Evolutionary conservation across 768 basidiomycete genomes (phyloP).

Genomic region (Termitomyces sp.): DNA sequence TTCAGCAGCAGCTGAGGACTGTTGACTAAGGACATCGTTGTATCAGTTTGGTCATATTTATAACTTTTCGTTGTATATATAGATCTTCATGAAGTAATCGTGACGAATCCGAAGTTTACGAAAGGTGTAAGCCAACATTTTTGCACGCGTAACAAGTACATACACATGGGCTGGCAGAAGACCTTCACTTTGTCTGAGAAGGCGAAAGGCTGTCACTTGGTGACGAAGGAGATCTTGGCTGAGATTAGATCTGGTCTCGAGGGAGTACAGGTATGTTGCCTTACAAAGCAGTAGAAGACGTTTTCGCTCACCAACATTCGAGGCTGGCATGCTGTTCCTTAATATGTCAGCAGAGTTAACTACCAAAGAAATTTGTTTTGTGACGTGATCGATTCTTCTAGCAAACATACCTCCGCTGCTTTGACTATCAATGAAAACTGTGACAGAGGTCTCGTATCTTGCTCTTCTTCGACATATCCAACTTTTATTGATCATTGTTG

Average conservation of each 20-base stretch:
- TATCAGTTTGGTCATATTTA: not conserved
- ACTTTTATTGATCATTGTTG: not conserved
- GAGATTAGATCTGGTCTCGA: slow-evolving; percentile 68
- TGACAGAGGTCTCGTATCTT: slow-evolving; percentile 59
- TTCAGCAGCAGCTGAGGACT: too few relatives aligned
- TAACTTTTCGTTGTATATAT: not conserved
- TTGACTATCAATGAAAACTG: slow-evolving; percentile 88
- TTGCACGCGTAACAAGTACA: not conserved
- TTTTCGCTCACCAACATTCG: not conserved
- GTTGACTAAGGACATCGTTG: not conserved
- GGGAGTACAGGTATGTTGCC: slow-evolving; percentile 48
- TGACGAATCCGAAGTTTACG: not conserved
- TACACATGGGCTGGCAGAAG: slow-evolving; percentile 83
- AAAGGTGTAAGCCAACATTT: not conserved
- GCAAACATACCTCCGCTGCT: slow-evolving; percentile 70
- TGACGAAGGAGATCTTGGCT: slow-evolving; percentile 68
- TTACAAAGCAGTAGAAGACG: not conserved
- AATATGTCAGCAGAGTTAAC: slow-evolving; percentile 58
- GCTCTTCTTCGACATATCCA: slow-evolving; percentile 24
- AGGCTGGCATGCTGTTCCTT: slow-evolving; percentile 86
- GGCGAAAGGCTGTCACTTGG: slow-evolving; percentile 71
- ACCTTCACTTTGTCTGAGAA: slow-evolving; percentile 59
- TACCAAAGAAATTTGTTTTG: not conserved
- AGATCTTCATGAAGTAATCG: not conserved
- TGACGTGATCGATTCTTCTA: slow-evolving; percentile 4